phyloP scores from a whole-genome alignment of 768 basidiomycete genomes.

The Boletus subparvulus region DNA sequence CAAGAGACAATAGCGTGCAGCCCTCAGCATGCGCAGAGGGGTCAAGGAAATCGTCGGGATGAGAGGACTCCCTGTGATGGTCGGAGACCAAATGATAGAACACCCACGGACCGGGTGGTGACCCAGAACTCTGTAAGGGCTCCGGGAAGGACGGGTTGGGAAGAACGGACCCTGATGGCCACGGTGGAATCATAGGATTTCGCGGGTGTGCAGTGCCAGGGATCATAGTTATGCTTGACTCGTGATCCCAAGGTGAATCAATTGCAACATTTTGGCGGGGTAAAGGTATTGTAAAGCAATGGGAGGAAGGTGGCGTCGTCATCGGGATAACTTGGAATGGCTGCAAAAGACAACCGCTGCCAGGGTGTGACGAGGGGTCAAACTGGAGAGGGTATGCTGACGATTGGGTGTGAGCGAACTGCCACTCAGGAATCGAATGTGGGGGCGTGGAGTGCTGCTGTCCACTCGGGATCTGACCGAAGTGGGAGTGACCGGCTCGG shows the following conservation, averaged over 20 bases:
- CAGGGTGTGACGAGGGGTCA: neutral
- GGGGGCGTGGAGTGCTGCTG: neutral
- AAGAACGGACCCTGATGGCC: constrained; percentile 1
- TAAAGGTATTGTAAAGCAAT: neutral
- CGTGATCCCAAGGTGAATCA: neutral
- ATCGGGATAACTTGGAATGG: constrained; percentile 4
- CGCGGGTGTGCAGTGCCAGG: neutral
- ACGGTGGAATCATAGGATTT: constrained; percentile 3
- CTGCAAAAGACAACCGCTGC: neutral
- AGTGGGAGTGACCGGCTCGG: neutral
- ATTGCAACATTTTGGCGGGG: constrained; percentile 2
- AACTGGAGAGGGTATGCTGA: neutral
- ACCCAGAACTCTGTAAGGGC: neutral
- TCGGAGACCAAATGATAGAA: constrained; percentile 6
- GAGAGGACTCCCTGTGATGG: neutral
- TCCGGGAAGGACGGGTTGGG: neutral
- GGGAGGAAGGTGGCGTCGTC: neutral
- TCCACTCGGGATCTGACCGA: neutral
- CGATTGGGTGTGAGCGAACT: constrained; percentile 3
- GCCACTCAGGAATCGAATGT: constrained; percentile 5
- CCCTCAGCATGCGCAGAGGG: constrained; percentile 3
- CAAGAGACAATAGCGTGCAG: neutral
- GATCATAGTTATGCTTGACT: neutral
- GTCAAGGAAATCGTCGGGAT: neutral
- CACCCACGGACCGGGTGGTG: neutral